phyloP scores from a whole-genome alignment of 2,329 filamentous ascomycete species.

The Sporothrix brasiliensis region DNA sequence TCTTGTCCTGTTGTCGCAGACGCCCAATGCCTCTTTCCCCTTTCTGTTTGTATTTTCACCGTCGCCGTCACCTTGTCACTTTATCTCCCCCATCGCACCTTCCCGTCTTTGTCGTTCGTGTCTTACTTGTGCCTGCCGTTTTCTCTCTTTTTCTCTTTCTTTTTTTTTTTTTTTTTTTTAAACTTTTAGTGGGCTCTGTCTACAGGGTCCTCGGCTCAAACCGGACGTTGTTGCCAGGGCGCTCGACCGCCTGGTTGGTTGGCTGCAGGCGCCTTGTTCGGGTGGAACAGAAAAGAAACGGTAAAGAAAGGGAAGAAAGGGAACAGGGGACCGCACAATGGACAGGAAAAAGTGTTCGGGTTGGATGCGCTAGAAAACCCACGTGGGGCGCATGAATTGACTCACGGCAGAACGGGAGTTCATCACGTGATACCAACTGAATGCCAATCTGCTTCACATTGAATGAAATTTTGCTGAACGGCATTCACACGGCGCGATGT shows the following conservation, averaged over 20 bases:
- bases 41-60: not conserved
- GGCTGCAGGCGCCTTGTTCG: conserved; percentile 17
- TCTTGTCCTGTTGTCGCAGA: not conserved
- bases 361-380: conserved; percentile 25
- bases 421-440: conserved; percentile 11
- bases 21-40: conserved; percentile 5
- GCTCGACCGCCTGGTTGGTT: conserved; percentile 18
- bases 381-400: conserved; percentile 26
- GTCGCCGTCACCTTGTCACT: not conserved
- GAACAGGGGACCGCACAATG: not conserved
- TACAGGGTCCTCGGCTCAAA: conserved; percentile 34
- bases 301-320: conserved; percentile 12
- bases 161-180: not conserved
- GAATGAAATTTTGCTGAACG: not conserved
- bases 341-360: conserved; percentile 8
- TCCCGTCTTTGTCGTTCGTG: not conserved
- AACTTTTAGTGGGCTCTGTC: conserved; percentile 28
- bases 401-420: conserved; percentile 12
- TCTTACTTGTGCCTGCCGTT: not conserved
- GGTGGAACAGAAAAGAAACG: conserved; percentile 17
- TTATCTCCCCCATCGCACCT: not conserved
- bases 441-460: not conserved
- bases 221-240: conserved; percentile 30
- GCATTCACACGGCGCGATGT: not conserved
- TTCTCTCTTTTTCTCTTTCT: not conserved